Evolutionary conservation across 139 green algal species (phyloP).

Genomic region (Mesotaenium endlicherianum): DNA sequence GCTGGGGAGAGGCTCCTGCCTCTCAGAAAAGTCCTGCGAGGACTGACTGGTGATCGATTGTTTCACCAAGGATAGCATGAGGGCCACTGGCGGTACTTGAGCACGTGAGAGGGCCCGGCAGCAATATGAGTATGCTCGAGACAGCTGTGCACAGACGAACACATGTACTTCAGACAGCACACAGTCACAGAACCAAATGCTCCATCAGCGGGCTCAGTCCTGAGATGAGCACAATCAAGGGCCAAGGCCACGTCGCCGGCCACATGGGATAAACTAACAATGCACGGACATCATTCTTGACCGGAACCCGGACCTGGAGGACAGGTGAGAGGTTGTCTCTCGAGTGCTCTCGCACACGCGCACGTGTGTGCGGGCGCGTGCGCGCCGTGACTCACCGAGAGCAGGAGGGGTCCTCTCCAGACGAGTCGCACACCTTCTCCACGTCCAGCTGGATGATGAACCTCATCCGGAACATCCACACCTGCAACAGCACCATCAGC

Average conservation of each 20-base stretch:
- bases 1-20: not conserved
- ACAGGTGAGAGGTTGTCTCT: too few species aligned
- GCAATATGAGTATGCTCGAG: too few species aligned
- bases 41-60: not conserved
- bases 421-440: conserved; percentile 12
- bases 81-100: too few species aligned
- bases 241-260: not conserved
- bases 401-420: conserved; percentile 24
- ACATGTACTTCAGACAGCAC: too few species aligned
- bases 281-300: not conserved
- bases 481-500: conserved; percentile 3
- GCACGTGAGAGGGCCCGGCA: too few species aligned
- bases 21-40: not conserved
- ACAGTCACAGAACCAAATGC: too few species aligned
- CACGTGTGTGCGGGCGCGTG: too few species aligned
- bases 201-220: too few species aligned
- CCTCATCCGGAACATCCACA: conserved; percentile 4
- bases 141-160: too few species aligned
- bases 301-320: too few species aligned
- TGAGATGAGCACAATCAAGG: not conserved
- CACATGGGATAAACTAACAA: not conserved
- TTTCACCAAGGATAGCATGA: not conserved
- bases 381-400: not conserved
- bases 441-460: not conserved
- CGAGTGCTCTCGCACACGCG: too few species aligned